Conservation (phyloP, 805 yeast species). For the Scheffersomyces lignosus region DNA sequence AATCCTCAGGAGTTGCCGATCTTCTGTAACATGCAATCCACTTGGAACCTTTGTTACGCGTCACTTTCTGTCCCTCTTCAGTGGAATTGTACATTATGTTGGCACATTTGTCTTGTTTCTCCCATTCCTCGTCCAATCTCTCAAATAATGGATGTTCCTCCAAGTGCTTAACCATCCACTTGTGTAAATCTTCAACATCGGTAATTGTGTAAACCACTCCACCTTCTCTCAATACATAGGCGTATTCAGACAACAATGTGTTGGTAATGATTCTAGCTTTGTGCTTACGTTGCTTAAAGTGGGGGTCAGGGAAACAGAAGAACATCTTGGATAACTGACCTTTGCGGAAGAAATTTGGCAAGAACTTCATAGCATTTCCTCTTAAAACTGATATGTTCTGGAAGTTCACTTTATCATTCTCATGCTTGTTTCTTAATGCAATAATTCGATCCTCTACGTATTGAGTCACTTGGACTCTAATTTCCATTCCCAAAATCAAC, state of each 20-base stretch:
- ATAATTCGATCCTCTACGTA: constrained; percentile 94
- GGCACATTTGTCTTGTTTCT: constrained; percentile 76
- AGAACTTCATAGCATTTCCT: constrained; percentile 96
- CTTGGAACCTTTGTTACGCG: constrained; percentile 83
- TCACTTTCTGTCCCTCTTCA: constrained; percentile 97
- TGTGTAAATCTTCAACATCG: constrained; percentile 88
- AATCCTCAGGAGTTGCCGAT: constrained; percentile 55
- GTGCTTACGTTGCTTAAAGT: constrained; percentile 95
- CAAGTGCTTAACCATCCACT: constrained; percentile 94
- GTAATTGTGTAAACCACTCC: constrained; percentile 94
- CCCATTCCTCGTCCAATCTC: constrained; percentile 79
- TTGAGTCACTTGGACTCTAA: constrained; percentile 95
- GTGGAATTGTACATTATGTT: constrained; percentile 87
- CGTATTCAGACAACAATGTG: constrained; percentile 88
- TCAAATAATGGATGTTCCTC: constrained; percentile 90
- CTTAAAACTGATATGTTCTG: constrained; percentile 88
- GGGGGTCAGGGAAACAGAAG: constrained; percentile 99
- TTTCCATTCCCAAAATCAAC: constrained; percentile 92
- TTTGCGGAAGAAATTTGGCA: constrained; percentile 88
- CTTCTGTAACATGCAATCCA: constrained; percentile 86
- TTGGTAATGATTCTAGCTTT: constrained; percentile 94
- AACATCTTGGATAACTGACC: constrained; percentile 87
- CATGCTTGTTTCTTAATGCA: constrained; percentile 69
- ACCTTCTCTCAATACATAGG: constrained; percentile 81
- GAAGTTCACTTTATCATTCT: constrained; percentile 43